Evolutionary conservation across 306 rosid species (phyloP), one percentile per base, ranked within the genome.

Genomic region (Vigna unguiculata): DNA sequence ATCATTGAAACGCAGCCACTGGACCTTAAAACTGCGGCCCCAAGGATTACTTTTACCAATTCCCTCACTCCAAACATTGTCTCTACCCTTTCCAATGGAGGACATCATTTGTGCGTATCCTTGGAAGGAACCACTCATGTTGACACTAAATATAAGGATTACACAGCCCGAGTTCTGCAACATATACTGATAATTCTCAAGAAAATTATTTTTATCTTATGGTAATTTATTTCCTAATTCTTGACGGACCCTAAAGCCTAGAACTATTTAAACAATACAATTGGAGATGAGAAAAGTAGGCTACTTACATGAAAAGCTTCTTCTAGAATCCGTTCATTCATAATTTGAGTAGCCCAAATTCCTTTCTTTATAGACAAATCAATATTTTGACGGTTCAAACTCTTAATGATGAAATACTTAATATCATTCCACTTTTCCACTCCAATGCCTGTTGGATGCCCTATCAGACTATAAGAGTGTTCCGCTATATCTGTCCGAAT

Each of bases 341-440:
- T 89, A 77, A 86, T 85, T 85, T 91, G 97, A 60, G 97, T 91
- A n/a, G 97, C 94, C 97, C 97, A 91, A 80, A 91, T 86, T 86
- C 94, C 94, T 85, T 86, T 91, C 85, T 87, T 91, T 17, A 89
- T 58, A 1, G 97, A 91, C 53, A 87, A 74, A 28, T 59, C 83
- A 62, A 91, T 86, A 73, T 91, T 91, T 53, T 91, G 88, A 59
- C 76, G 91, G 64, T 77, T 89, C 80, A 91, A 85, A 85, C 94
- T 91, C 90, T 91, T 91, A 78, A 91, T 87, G 84, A 91, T 58
- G 74, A 87, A 91, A 77, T 87, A 91, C 74, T 89, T 84, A 13
- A 85, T 78, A 61, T 70, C 76, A 36, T 81, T 74, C 51, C 80
- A 53, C 59, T 82, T 87, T 41, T 53, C 81, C 91, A 75, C 82